phyloP scores from a whole-genome alignment of 495 filamentous ascomycete species.

The Penicillium silybi region DNA sequence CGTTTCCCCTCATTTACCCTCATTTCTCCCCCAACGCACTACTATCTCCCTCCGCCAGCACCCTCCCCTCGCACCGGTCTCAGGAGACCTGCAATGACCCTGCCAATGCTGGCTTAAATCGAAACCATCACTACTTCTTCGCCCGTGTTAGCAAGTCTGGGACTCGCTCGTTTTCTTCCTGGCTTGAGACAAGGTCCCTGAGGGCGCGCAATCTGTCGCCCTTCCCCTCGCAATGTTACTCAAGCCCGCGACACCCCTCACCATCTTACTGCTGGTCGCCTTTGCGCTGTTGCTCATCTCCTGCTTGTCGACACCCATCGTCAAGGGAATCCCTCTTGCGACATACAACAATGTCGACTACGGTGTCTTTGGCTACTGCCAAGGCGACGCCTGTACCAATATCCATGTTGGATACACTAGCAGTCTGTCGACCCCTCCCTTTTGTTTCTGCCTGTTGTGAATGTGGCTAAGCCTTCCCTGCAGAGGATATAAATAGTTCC shows the following conservation, averaged over 20 bases:
- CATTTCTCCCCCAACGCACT: too few species aligned
- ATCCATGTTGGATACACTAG: slow-evolving; percentile 82
- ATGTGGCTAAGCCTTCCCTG: slow-evolving; percentile 9
- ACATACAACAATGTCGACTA: slow-evolving; percentile 73
- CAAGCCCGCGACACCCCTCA: slow-evolving; percentile 89
- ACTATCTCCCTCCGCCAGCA: neutral
- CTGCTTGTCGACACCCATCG: slow-evolving; percentile 89
- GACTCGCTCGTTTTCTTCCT: slow-evolving; percentile 6
- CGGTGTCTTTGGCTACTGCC: slow-evolving; percentile 92
- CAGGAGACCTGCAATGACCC: slow-evolving; percentile 16
- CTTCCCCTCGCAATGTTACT: slow-evolving; percentile 50
- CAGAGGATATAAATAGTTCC: slow-evolving; percentile 40
- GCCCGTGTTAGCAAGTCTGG: slow-evolving; percentile 6
- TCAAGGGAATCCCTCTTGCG: slow-evolving; percentile 78
- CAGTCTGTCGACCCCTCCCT: slow-evolving; percentile 52
- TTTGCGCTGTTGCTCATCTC: slow-evolving; percentile 83
- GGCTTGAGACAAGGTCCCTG: slow-evolving; percentile 6
- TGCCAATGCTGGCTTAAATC: slow-evolving; percentile 14
- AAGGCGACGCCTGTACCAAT: slow-evolving; percentile 57
- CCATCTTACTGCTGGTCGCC: slow-evolving; percentile 77
- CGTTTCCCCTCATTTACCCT: neutral
- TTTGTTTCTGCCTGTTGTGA: slow-evolving; percentile 9
- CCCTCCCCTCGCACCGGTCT: neutral
- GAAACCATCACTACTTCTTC: neutral
- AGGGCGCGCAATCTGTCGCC: slow-evolving; percentile 12